A percentile compares a stretch with the other conserved stretches of the same genome.
Evolutionary conservation across 768 basidiomycete genomes (phyloP).

Genomic region (Collybiopsis luxurians): DNA sequence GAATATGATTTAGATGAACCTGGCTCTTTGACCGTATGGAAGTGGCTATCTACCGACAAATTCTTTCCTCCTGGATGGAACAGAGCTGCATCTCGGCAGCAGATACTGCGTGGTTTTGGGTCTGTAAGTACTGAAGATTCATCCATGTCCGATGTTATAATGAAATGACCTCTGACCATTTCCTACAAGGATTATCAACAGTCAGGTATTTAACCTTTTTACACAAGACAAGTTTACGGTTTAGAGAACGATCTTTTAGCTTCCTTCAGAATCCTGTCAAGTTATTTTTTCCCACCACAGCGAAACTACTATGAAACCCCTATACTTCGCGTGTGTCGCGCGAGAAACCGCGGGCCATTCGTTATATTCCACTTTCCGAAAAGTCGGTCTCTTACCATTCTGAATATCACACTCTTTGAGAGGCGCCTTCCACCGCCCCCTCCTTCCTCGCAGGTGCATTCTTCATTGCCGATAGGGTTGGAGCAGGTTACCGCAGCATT

Average conservation of each 20-base stretch:
- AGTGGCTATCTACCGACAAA: constrained; percentile 63
- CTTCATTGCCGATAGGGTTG: constrained; percentile 32
- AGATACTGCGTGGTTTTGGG: constrained; percentile 52
- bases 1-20: constrained; percentile 28
- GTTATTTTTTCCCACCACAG: constrained; percentile 39
- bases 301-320: constrained; percentile 30
- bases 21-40: constrained; percentile 60
- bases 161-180: background rate
- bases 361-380: constrained; percentile 40
- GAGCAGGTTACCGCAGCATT: constrained; percentile 11
- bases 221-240: background rate
- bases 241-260: constrained; percentile 32
- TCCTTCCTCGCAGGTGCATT: constrained; percentile 28
- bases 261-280: constrained; percentile 63
- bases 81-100: constrained; percentile 25
- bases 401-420: constrained; percentile 45
- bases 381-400: constrained; percentile 36
- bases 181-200: constrained; percentile 66
- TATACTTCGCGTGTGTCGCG: constrained; percentile 39
- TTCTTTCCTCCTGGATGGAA: constrained; percentile 50
- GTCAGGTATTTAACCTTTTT: constrained; percentile 51
- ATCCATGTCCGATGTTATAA: background rate
- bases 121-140: constrained; percentile 62
- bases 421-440: constrained; percentile 24
- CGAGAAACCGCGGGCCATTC: constrained; percentile 52